Evolutionary conservation across 805 yeast species (phyloP).

Genomic region (Sungouiozyma intestinalis): DNA sequence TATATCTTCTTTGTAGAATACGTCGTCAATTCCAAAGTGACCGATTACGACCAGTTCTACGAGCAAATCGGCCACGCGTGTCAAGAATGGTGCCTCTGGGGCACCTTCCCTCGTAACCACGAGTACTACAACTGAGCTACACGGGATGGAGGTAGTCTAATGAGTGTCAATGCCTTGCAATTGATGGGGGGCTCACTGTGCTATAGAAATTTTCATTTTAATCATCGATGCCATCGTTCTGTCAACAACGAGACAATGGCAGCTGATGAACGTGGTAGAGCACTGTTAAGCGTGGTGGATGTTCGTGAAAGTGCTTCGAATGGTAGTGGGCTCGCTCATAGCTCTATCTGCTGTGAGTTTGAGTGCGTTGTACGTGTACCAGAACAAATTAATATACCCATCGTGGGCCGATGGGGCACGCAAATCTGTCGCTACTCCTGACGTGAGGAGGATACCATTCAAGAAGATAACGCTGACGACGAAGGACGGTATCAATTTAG

Average conservation of each 20-base stretch:
- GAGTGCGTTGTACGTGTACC: constrained; percentile 49
- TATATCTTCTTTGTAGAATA: constrained; percentile 74
- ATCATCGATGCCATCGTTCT: too few relatives aligned
- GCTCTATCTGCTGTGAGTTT: constrained; percentile 37
- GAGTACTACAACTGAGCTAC: constrained; percentile 24
- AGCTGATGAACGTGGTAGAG: neutral
- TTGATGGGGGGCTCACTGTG: too few relatives aligned
- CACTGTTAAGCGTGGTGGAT: constrained; percentile 1
- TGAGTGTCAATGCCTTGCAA: too few relatives aligned
- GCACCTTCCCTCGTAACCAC: constrained; percentile 42
- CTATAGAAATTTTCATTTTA: too few relatives aligned
- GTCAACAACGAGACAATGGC: neutral
- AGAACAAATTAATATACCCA: constrained; percentile 70
- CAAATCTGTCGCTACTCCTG: constrained; percentile 67
- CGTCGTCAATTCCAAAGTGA: constrained; percentile 23
- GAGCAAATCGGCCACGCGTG: constrained; percentile 36
- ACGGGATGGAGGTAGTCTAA: neutral
- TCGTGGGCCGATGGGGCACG: constrained; percentile 67
- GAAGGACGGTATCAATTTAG: constrained; percentile 56
- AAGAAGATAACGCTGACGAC: constrained; percentile 54
- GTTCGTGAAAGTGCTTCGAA: constrained; percentile 21
- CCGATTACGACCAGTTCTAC: constrained; percentile 28
- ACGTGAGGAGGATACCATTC: constrained; percentile 51
- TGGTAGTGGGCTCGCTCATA: constrained; percentile 35
- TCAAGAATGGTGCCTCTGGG: constrained; percentile 45